phyloP scores from a whole-genome alignment of 2,329 filamentous ascomycete genomes.

The Alternaria alternata region DNA sequence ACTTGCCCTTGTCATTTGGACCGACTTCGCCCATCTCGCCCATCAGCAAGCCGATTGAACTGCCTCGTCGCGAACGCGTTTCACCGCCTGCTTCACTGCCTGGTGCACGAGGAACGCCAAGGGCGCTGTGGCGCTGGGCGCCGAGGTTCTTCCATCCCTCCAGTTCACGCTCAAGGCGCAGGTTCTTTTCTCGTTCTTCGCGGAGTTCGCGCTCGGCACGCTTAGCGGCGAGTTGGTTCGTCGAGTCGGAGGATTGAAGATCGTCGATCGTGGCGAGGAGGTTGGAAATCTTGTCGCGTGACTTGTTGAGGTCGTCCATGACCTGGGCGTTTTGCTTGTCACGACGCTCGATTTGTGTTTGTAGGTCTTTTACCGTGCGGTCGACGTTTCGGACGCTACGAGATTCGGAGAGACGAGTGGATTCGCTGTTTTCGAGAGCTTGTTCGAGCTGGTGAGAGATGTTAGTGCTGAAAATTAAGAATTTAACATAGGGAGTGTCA shows the following conservation, averaged over 20 bases:
- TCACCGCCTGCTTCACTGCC: slow-evolving; percentile 55
- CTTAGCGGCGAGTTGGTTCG: slow-evolving; percentile 80
- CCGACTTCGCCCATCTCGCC: slow-evolving; percentile 47
- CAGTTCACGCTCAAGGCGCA: slow-evolving; percentile 86
- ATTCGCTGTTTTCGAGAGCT: slow-evolving; percentile 84
- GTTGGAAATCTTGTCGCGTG: slow-evolving; percentile 89
- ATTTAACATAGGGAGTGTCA: not conserved
- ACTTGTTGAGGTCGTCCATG: slow-evolving; percentile 81
- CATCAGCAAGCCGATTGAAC: slow-evolving; percentile 52
- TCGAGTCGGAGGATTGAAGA: slow-evolving; percentile 85
- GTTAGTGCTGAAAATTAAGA: slow-evolving; percentile 20
- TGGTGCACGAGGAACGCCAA: slow-evolving; percentile 44
- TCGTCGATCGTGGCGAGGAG: slow-evolving; percentile 92
- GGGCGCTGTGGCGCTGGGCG: slow-evolving; percentile 62
- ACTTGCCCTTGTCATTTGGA: slow-evolving; percentile 43
- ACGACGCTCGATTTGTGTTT: slow-evolving; percentile 89
- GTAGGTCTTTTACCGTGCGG: slow-evolving; percentile 90
- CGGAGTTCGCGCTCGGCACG: slow-evolving; percentile 89
- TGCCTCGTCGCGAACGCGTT: slow-evolving; percentile 54
- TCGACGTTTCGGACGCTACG: slow-evolving; percentile 92
- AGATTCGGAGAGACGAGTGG: slow-evolving; percentile 78
- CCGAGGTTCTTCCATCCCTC: slow-evolving; percentile 80
- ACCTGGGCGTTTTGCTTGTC: slow-evolving; percentile 86
- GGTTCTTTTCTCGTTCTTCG: slow-evolving; percentile 83
- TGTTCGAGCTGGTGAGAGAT: slow-evolving; percentile 74